phyloP scores from a whole-genome alignment of 2,329 filamentous ascomycete species.

The Colletotrichum camelliae region DNA sequence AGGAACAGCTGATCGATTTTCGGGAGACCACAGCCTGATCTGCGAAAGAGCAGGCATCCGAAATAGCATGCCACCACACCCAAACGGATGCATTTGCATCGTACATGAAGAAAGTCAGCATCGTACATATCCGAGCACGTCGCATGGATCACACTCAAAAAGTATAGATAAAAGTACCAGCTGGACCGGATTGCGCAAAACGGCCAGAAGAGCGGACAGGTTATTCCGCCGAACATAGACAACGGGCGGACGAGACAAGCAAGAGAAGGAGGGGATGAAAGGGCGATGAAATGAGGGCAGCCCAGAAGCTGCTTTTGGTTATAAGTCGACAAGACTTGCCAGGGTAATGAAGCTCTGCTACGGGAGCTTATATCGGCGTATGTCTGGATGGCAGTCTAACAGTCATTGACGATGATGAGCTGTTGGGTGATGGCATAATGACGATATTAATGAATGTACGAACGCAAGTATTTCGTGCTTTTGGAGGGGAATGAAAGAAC shows the following conservation, averaged over 20 bases:
- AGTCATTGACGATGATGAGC: conserved; percentile 13
- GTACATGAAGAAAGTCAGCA: neutral
- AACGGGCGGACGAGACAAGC: neutral
- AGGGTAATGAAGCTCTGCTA: neutral
- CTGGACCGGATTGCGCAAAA: conserved; percentile 1
- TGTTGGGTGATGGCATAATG: conserved; percentile 20
- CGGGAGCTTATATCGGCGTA: conserved; percentile 4
- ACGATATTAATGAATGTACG: conserved; percentile 24
- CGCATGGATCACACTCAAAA: neutral
- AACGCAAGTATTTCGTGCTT: conserved; percentile 15
- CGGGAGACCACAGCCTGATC: conserved; percentile 19
- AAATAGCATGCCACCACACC: neutral
- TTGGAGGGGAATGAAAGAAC: neutral
- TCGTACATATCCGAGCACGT: neutral
- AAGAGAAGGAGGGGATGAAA: neutral
- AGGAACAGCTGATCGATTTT: conserved; percentile 16
- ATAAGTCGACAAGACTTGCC: neutral
- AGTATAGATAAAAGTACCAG: conserved; percentile 17
- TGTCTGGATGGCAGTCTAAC: conserved; percentile 12
- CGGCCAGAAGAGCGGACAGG: conserved; percentile 6
- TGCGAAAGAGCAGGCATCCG: neutral
- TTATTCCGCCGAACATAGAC: conserved; percentile 5
- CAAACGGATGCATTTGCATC: neutral
- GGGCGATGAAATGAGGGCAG: neutral
- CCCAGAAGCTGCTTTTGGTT: neutral